Evolutionary conservation across 345 rosid genomes (phyloP).

Genomic region (Fremontodendron californicum): DNA sequence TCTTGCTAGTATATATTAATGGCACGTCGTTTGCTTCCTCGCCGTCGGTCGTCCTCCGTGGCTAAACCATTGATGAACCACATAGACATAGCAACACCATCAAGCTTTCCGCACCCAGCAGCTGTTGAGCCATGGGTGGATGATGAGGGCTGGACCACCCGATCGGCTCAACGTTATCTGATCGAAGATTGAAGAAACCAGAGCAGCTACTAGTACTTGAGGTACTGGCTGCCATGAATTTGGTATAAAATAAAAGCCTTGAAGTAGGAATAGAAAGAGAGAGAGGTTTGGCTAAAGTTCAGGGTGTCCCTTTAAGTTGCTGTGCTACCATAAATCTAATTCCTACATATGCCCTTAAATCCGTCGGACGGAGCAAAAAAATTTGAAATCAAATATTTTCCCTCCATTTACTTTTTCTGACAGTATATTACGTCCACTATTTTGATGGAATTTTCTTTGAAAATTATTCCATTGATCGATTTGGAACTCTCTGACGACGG

Average conservation of each 20-base stretch:
- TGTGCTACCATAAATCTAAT: not conserved
- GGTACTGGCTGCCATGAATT: slow-evolving; percentile 41
- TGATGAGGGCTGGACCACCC: slow-evolving; percentile 20
- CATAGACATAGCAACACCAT: slow-evolving; percentile 58
- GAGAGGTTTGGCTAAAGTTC: not conserved
- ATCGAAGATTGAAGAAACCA: slow-evolving; percentile 31
- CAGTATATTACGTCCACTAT: too few species aligned
- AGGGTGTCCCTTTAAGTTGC: slow-evolving; percentile 6
- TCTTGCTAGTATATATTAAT: slow-evolving; percentile 35
- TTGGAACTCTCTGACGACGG: too few species aligned
- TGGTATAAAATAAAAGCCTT: slow-evolving; percentile 9
- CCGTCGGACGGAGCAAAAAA: too few species aligned
- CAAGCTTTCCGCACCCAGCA: slow-evolving; percentile 46
- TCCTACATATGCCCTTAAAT: not conserved
- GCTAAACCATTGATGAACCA: slow-evolving; percentile 60
- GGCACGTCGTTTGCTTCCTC: slow-evolving; percentile 51
- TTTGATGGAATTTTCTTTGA: too few species aligned
- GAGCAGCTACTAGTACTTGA: slow-evolving; percentile 24
- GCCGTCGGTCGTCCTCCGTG: slow-evolving; percentile 44
- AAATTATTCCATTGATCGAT: too few species aligned
- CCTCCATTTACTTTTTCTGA: too few species aligned
- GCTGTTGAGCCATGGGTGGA: slow-evolving; percentile 31
- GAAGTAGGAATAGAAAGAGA: not conserved
- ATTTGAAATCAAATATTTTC: too few species aligned
- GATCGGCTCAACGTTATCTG: slow-evolving; percentile 26